These are phyloP conservation scores for Adansonia madagascariensis DNA, from an alignment of 441 rosid species.

Conservation along the genomic window DNA sequence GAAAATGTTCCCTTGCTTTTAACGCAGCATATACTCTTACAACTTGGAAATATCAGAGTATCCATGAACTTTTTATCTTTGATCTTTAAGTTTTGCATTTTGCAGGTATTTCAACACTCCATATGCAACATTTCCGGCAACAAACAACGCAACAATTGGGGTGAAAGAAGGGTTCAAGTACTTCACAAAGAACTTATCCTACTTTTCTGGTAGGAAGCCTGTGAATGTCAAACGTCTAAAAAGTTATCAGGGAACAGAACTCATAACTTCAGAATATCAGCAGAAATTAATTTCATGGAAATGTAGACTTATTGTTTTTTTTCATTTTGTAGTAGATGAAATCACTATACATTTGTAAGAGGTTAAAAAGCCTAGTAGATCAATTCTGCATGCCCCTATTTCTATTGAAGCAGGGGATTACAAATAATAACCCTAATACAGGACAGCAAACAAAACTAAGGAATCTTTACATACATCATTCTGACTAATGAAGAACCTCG, in stretches of 20 bases:
- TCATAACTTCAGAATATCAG: constrained; percentile 14
- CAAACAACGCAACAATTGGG: constrained; percentile 70
- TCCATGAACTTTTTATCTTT: constrained; percentile 41
- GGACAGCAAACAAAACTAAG: neutral
- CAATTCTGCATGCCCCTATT: neutral
- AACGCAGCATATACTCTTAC: constrained; percentile 22
- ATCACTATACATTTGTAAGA: neutral
- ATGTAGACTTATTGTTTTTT: neutral
- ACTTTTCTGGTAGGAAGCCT: constrained; percentile 86
- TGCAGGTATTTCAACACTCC: constrained; percentile 83
- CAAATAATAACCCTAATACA: neutral
- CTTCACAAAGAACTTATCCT: constrained; percentile 82
- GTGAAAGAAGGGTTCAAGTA: constrained; percentile 84
- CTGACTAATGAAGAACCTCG: constrained; percentile 2
- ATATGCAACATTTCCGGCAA: constrained; percentile 79
- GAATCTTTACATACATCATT: neutral
- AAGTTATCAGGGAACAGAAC: constrained; percentile 17
- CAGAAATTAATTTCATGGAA: neutral
- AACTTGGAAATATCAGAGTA: constrained; percentile 2
- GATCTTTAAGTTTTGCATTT: constrained; percentile 69
- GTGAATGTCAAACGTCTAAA: constrained; percentile 29
- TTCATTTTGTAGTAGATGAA: neutral
- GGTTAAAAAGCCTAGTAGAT: neutral
- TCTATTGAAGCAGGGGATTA: neutral
- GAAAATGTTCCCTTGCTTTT: constrained; percentile 11